Evolutionary conservation across 2,329 filamentous ascomycete genomes (phyloP), one percentile per base, ranked within the genome.

Genomic region (Hirsutella minnesotensis): DNA sequence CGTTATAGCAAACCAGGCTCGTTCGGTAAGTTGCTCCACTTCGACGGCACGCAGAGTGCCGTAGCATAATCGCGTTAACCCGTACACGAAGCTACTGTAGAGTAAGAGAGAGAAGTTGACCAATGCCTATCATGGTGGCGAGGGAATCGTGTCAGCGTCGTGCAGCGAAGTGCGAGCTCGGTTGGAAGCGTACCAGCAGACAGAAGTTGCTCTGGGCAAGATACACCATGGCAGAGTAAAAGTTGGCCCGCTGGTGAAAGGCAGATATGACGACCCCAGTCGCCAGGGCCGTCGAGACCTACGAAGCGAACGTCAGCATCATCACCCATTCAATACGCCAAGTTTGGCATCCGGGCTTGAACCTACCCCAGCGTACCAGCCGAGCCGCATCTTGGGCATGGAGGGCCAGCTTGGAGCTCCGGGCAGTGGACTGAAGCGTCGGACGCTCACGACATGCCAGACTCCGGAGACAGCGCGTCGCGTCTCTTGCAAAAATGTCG

Each of bases 211-310:
- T 95, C 65, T 96, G 90, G 34, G 89, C 86, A 40, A 98, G 79
- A 65, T 96, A 95, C 39, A 98, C 92, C 67, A 88, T 92, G 51
- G 92, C 89, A 43, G 90, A 94, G 68, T 98, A 98, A 72, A 96
- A 98, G 66, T 98, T 98, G 49, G 92, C 83, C 50, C 92, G 80
- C 67, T 96, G 86, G 58, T 92, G 84, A 65, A 96, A 90, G 48
- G 92, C 90, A 59, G 89, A 92, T 45, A 94, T 66, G 47, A 95
- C 74, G 46, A 95, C 88, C 54, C 80, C 78, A 51, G 79, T 83
- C 54, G 90, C 90, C 59, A 94, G 80, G 65, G 81, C 81, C 62
- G 84, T 81, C 43, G 90, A 95, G 63, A 79, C 74, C 84, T 88
- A 53, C 24, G 30, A n/a, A 16, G 49, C 55, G 42, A 55, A 51